Conservation (phyloP, 768 basidiomycete genomes). For the Mycena epipterygia region DNA sequence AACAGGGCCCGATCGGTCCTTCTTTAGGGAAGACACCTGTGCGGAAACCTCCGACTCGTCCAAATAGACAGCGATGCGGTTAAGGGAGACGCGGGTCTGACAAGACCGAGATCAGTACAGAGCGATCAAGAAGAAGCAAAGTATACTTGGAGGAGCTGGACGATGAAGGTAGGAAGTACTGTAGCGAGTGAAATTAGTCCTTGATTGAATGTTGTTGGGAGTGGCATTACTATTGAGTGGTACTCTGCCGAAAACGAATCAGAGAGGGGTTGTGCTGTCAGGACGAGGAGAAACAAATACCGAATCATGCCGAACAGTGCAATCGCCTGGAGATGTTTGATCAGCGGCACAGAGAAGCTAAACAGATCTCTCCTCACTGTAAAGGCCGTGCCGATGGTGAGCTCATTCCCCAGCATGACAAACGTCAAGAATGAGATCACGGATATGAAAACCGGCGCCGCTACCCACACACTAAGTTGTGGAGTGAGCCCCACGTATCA, state of each 20-base stretch:
- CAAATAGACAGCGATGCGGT: conserved; percentile 78
- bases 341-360: background rate
- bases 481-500: background rate
- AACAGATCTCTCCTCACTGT: conserved; percentile 64
- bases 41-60: conserved; percentile 78
- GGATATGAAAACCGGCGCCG: conserved; percentile 85
- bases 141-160: conserved; percentile 76
- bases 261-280: background rate
- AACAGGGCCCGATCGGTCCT: conserved; percentile 42
- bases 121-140: background rate
- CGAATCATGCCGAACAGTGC: conserved; percentile 89
- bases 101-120: background rate
- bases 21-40: conserved; percentile 77
- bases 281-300: conserved; percentile 43
- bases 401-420: conserved; percentile 77
- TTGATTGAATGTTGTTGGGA: background rate
- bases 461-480: conserved; percentile 62
- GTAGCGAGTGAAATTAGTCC: conserved; percentile 2
- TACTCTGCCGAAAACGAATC: conserved; percentile 11
- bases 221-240: conserved; percentile 25
- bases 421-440: conserved; percentile 84
- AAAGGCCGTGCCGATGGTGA: conserved; percentile 88
- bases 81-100: conserved; percentile 73
- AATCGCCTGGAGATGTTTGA: conserved; percentile 64
- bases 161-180: conserved; percentile 82